These are phyloP conservation scores for Colletotrichum sansevieriae DNA, from an alignment of 2,329 filamentous ascomycete genomes.

Conservation along the genomic window DNA sequence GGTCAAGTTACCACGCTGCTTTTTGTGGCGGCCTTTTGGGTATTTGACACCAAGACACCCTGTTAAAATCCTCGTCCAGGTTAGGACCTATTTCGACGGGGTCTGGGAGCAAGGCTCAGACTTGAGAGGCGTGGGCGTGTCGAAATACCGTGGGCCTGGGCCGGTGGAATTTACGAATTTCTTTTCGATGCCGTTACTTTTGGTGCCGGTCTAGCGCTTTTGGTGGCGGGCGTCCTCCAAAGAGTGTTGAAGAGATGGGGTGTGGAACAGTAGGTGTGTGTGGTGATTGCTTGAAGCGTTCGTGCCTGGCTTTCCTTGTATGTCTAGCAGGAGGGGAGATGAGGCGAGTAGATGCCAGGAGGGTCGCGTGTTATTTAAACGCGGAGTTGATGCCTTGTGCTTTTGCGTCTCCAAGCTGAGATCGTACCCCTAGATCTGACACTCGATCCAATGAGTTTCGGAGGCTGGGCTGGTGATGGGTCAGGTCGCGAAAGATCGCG, in stretches of 20 bases:
- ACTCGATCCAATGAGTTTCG: conserved; percentile 17
- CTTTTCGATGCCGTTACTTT: conserved; percentile 41
- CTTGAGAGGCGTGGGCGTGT: conserved; percentile 32
- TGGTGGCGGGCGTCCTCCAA: conserved; percentile 29
- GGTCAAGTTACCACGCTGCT: conserved; percentile 43
- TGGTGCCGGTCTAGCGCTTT: conserved; percentile 37
- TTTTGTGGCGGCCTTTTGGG: conserved; percentile 37
- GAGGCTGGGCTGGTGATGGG: neutral
- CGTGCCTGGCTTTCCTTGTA: conserved; percentile 5
- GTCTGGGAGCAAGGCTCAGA: conserved; percentile 33
- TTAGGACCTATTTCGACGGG: conserved; percentile 29
- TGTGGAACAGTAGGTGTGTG: neutral
- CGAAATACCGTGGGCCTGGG: conserved; percentile 35
- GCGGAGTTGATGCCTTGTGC: conserved; percentile 10
- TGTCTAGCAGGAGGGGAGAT: neutral
- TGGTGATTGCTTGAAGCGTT: conserved; percentile 1
- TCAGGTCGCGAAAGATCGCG: conserved; percentile 13
- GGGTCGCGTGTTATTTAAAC: conserved; percentile 8
- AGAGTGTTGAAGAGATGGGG: conserved; percentile 26
- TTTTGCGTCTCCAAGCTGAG: conserved; percentile 1
- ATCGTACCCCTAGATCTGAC: conserved; percentile 15
- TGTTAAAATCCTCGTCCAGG: conserved; percentile 36
- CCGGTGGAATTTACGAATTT: conserved; percentile 38
- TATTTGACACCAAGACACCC: conserved; percentile 37
- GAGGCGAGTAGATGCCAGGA: neutral